Percentiles rank a stretch among this genome's conserved stretches.
Conservation (phyloP, 202 grass and related monocot species). For the Bolboschoenoplectus hybrid region DNA sequence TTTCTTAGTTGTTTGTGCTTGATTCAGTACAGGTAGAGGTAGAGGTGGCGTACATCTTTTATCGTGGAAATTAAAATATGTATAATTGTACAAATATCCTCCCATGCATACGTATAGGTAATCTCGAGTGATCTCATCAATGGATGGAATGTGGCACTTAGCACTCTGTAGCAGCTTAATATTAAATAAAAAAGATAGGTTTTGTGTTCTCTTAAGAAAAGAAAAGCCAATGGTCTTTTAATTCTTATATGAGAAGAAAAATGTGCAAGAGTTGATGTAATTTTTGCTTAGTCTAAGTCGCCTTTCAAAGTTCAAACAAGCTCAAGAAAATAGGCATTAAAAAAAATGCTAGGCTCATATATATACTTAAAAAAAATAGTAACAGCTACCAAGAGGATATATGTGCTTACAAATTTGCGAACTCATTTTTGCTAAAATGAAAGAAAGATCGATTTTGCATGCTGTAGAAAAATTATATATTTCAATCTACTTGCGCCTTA, state of each 20-base stretch:
- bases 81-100: not conserved
- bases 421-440: too few species aligned
- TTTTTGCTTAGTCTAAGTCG: too few species aligned
- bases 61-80: not conserved
- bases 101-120: slow-evolving; percentile 23
- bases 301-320: not conserved
- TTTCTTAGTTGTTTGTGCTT: not conserved
- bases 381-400: too few species aligned
- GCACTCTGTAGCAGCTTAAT: not conserved
- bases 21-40: not conserved
- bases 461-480: too few species aligned
- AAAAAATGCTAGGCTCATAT: not conserved
- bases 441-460: too few species aligned
- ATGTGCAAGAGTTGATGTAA: too few species aligned
- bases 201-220: too few species aligned
- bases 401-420: too few species aligned
- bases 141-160: not conserved
- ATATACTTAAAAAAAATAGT: too few species aligned
- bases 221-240: too few species aligned
- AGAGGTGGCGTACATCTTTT: not conserved
- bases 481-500: not conserved
- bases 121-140: slow-evolving; percentile 23
- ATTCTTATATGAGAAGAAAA: too few species aligned
- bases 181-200: too few species aligned
- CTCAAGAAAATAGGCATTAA: not conserved